phyloP scores from a whole-genome alignment of 2,329 filamentous ascomycete genomes.

The Epichloe hybrida region DNA sequence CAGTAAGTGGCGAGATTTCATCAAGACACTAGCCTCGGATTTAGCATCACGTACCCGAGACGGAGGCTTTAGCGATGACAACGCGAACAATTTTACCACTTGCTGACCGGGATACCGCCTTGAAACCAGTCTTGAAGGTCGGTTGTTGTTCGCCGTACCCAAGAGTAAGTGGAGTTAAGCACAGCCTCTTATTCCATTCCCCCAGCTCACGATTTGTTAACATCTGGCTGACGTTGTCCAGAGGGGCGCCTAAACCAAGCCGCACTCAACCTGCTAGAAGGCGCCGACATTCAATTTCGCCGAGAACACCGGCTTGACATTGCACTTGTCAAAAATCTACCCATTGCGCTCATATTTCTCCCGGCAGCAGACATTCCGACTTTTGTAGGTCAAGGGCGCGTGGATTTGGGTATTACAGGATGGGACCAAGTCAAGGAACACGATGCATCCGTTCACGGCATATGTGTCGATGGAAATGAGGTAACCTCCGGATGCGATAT shows the following conservation, averaged over 20 bases:
- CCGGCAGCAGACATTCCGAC: conserved; percentile 95
- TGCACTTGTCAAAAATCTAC: conserved; percentile 91
- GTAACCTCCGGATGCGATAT: conserved; percentile 56
- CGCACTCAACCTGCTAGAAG: conserved; percentile 78
- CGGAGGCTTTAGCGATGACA: background rate
- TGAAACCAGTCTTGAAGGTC: conserved; percentile 63
- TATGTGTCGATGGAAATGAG: conserved; percentile 33
- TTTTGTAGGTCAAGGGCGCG: conserved; percentile 87
- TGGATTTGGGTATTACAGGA: conserved; percentile 90
- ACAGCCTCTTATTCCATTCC: background rate
- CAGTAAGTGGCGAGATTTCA: conserved; percentile 25
- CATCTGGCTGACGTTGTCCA: background rate
- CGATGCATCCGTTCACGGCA: conserved; percentile 47
- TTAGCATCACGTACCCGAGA: background rate
- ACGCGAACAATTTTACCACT: background rate
- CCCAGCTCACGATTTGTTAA: background rate
- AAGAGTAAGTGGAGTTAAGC: conserved; percentile 57
- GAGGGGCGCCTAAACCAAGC: conserved; percentile 88
- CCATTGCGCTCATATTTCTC: conserved; percentile 90
- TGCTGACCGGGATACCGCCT: background rate
- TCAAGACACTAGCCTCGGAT: background rate
- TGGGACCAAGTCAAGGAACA: conserved; percentile 87
- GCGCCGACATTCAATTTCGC: conserved; percentile 92
- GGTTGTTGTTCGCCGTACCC: conserved; percentile 90
- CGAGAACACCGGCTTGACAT: conserved; percentile 93